Percentiles rank a stretch among this genome's conserved stretches.
Evolutionary conservation across 2,329 filamentous ascomycete genomes (phyloP).

Genomic region (Dactylellina cionopaga): DNA sequence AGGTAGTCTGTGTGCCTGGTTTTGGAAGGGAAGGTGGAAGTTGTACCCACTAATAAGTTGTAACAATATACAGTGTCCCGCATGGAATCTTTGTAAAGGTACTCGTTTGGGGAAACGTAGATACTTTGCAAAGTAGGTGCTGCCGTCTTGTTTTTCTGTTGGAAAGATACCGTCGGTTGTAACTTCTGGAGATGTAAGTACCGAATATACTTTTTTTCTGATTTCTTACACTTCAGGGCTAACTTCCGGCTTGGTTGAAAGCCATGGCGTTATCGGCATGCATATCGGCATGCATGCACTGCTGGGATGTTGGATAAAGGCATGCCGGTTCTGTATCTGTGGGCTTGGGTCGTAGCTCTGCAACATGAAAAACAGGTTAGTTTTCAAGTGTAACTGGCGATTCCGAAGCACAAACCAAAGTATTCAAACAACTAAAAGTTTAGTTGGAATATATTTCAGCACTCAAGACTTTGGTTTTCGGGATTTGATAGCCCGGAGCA

Average conservation of each 20-base stretch:
- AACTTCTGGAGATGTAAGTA: conserved; percentile 24
- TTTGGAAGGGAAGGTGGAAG: no score
- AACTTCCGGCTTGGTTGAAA: conserved; percentile 43
- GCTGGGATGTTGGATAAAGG: conserved; percentile 52
- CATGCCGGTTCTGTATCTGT: conserved; percentile 29
- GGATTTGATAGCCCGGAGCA: conserved; percentile 9
- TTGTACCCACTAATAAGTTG: background rate
- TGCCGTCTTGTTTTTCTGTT: background rate
- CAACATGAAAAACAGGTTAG: conserved; percentile 9
- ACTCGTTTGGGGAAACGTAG: background rate
- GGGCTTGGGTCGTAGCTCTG: conserved; percentile 5
- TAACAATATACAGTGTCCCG: background rate
- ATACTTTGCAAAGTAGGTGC: background rate
- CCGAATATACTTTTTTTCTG: background rate
- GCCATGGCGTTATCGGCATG: conserved; percentile 52
- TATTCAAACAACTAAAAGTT: conserved; percentile 12
- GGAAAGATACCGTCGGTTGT: conserved; percentile 19
- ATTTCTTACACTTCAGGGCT: conserved; percentile 12
- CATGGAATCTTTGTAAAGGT: conserved; percentile 8
- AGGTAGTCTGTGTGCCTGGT: no score
- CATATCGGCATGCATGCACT: conserved; percentile 46
- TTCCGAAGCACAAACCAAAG: background rate
- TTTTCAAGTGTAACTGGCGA: conserved; percentile 1
- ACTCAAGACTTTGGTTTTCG: background rate
- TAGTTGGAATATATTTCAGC: background rate